Percentiles rank a stretch among this genome's conserved stretches.
phyloP scores from a whole-genome alignment of 495 filamentous ascomycete species.

The Staphylotrichum longicolle region DNA sequence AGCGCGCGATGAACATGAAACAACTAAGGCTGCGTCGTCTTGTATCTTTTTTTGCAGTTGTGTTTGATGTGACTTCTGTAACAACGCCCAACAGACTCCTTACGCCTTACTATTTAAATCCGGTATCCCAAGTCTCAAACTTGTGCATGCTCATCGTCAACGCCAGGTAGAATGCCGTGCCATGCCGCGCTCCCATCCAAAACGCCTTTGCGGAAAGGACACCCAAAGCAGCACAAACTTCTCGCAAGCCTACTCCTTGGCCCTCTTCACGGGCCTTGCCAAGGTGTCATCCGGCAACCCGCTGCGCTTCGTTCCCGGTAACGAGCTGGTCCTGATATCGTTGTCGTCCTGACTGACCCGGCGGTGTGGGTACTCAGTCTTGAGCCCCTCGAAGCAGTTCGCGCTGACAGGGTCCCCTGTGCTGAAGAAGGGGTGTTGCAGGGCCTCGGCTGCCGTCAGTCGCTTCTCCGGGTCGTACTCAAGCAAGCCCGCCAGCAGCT shows the following conservation, averaged over 20 bases:
- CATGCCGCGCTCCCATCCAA: not conserved
- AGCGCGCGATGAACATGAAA: not conserved
- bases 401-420: conserved; percentile 60
- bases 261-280: conserved; percentile 61
- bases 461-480: conserved; percentile 92
- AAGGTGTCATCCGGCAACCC: conserved; percentile 82
- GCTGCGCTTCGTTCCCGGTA: conserved; percentile 89
- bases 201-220: not conserved
- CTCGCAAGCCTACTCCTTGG: conserved; percentile 51
- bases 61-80: no score
- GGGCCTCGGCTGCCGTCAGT: conserved; percentile 77
- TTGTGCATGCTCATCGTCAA: not conserved
- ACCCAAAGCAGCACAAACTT: no score
- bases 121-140: no score
- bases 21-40: no score
- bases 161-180: not conserved
- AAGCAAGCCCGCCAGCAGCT: conserved; percentile 74
- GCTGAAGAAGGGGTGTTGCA: conserved; percentile 85
- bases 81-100: no score
- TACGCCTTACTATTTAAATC: no score
- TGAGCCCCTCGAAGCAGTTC: conserved; percentile 89
- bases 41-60: no score
- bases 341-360: conserved; percentile 92
- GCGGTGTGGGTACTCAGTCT: conserved; percentile 82
- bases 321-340: conserved; percentile 81